A percentile compares a stretch with the other conserved stretches of the same genome.
Evolutionary conservation across 192 early-diverging fungal genomes (phyloP).

Genomic region (Anaeromyces robustus): DNA sequence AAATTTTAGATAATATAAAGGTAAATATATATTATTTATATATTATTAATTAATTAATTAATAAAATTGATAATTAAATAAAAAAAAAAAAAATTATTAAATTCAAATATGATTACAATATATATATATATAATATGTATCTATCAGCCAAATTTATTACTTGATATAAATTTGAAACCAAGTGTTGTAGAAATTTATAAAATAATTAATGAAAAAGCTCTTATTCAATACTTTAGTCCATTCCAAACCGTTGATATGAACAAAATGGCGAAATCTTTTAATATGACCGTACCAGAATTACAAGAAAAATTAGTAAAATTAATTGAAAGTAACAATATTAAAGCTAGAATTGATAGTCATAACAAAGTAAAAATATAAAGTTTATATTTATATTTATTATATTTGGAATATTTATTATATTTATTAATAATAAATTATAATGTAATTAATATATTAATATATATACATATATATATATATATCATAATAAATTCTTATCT

Average conservation of each 20-base stretch:
- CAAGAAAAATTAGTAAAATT: conserved; percentile 52
- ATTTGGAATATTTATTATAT: no score
- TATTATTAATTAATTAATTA: no score
- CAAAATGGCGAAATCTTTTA: conserved; percentile 61
- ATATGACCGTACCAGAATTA: conserved; percentile 32
- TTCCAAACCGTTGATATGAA: conserved; percentile 63
- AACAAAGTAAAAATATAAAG: no score
- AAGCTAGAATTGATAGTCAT: conserved; percentile 71
- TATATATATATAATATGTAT: no score
- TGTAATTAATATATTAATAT: no score
- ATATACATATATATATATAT: no score
- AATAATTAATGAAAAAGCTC: conserved; percentile 57
- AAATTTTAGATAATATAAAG: conserved; percentile 46
- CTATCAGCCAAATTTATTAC: conserved; percentile 29
- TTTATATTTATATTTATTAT: conserved; percentile 13
- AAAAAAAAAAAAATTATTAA: no score
- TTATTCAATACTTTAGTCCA: conserved; percentile 69
- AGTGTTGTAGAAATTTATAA: conserved; percentile 52
- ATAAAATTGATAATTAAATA: no score
- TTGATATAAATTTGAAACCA: conserved; percentile 58
- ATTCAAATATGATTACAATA: no score
- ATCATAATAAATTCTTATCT: no score
- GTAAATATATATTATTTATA: no score
- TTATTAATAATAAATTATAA: no score
- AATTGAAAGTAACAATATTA: conserved; percentile 53